Conservation (phyloP, 2,329 filamentous ascomycete species). For the Microascus cirrosus region DNA sequence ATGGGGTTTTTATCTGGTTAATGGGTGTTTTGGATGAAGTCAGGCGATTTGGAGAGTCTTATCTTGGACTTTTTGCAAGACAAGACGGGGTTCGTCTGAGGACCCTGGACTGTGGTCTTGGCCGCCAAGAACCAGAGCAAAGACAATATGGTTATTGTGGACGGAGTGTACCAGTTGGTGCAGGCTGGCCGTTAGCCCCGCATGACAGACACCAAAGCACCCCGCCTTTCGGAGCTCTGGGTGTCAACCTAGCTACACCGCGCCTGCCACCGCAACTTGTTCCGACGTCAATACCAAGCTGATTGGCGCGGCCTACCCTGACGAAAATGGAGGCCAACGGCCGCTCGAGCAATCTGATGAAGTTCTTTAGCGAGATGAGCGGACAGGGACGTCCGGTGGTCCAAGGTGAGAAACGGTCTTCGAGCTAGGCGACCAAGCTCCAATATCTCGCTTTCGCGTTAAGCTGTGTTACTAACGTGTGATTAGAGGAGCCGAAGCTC, state of each 20-base stretch:
- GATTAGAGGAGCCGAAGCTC: conserved; percentile 67
- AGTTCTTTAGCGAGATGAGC: conserved; percentile 35
- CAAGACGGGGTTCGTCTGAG: too few relatives aligned
- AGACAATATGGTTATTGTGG: too few relatives aligned
- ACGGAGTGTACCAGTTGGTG: too few relatives aligned
- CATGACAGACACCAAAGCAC: not conserved
- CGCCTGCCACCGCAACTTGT: not conserved
- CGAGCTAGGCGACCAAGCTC: not conserved
- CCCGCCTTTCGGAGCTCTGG: not conserved
- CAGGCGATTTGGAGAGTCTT: too few relatives aligned
- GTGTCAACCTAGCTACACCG: not conserved
- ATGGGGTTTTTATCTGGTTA: too few relatives aligned
- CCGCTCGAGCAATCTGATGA: not conserved
- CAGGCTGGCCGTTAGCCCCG: too few relatives aligned
- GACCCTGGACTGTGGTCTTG: too few relatives aligned
- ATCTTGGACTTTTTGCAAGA: too few relatives aligned
- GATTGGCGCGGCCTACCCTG: not conserved
- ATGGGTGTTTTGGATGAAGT: too few relatives aligned
- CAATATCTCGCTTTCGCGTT: not conserved
- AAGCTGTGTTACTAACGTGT: not conserved
- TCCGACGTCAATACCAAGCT: not conserved
- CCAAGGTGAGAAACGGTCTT: conserved; percentile 21
- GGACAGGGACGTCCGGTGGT: conserved; percentile 34
- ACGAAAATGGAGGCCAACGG: not conserved
- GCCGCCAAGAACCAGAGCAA: too few relatives aligned